Evolutionary conservation across 208 protist species (phyloP).

Genomic region (Tetramitus jugosus): DNA sequence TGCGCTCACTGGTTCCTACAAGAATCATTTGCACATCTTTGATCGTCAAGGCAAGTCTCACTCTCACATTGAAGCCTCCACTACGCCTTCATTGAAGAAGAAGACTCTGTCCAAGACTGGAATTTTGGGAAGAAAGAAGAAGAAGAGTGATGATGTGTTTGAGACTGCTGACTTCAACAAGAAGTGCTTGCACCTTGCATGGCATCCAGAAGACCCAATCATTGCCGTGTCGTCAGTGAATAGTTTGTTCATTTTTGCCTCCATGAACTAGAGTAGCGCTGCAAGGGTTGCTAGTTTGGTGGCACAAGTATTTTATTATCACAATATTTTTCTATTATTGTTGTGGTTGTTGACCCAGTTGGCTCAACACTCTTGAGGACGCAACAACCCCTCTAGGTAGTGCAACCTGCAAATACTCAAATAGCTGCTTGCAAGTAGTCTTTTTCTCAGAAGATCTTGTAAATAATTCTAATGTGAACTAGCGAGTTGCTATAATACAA

Average conservation of each 20-base stretch:
- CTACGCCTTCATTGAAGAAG: constrained; percentile 37
- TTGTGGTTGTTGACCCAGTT: no score
- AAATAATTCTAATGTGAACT: no score
- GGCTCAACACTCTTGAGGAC: no score
- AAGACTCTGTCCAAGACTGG: constrained; percentile 26
- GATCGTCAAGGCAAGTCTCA: constrained; percentile 48
- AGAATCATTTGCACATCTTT: constrained; percentile 71
- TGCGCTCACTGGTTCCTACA: constrained; percentile 63
- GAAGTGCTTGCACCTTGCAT: constrained; percentile 51
- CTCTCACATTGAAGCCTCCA: constrained; percentile 49
- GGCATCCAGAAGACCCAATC: constrained; percentile 60
- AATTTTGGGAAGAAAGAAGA: constrained; percentile 31
- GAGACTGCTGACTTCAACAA: constrained; percentile 57
- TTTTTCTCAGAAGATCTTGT: no score
- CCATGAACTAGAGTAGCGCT: no score
- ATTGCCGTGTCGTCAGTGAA: constrained; percentile 57
- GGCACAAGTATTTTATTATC: no score
- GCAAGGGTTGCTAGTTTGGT: no score
- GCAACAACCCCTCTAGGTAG: no score
- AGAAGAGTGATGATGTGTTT: constrained; percentile 37
- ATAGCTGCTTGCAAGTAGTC: no score
- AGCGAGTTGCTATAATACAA: no score
- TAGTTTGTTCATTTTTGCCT: constrained; percentile 58
- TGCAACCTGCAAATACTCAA: no score
- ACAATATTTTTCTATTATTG: no score